Percentiles rank a stretch among this genome's conserved stretches.
Evolutionary conservation across 306 rosid species (phyloP).

Genomic region (Alnus glutinosa): DNA sequence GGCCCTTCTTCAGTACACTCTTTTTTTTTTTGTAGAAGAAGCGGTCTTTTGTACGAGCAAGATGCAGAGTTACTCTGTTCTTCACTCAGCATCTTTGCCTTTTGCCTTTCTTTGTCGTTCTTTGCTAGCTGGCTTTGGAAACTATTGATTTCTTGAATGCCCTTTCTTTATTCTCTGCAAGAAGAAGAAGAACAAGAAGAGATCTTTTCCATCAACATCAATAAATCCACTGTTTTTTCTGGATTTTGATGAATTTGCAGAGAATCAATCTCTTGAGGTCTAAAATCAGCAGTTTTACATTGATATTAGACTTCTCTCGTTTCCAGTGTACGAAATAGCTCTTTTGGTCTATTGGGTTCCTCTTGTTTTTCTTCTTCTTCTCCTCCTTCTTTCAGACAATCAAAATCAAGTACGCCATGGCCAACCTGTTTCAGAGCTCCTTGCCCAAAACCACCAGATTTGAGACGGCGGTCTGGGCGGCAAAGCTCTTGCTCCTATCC

Average conservation of each 20-base stretch:
- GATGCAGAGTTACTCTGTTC: not conserved
- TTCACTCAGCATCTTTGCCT: conserved; percentile 3
- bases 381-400: not conserved
- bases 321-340: not conserved
- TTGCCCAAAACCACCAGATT: conserved; percentile 39
- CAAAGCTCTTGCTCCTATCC: conserved; percentile 50
- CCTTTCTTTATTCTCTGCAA: not conserved
- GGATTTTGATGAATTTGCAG: not conserved
- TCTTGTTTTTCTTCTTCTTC: not conserved
- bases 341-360: not conserved
- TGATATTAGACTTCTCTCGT: not conserved
- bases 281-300: not conserved
- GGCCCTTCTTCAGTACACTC: conserved; percentile 17
- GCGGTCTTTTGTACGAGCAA: not conserved
- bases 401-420: conserved; percentile 10
- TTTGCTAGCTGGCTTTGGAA: not conserved
- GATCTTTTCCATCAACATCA: not conserved
- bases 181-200: not conserved
- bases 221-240: not conserved
- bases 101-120: not conserved
- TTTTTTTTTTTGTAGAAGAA: not conserved
- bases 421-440: conserved; percentile 49
- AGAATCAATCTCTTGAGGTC: not conserved
- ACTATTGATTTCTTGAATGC: not conserved
- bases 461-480: conserved; percentile 54